A percentile compares a stretch with the other conserved stretches of the same genome.
These are phyloP conservation scores for Yamadazyma atlantica DNA, from an alignment of 1,139 yeast genomes.

Conservation along the genomic window DNA sequence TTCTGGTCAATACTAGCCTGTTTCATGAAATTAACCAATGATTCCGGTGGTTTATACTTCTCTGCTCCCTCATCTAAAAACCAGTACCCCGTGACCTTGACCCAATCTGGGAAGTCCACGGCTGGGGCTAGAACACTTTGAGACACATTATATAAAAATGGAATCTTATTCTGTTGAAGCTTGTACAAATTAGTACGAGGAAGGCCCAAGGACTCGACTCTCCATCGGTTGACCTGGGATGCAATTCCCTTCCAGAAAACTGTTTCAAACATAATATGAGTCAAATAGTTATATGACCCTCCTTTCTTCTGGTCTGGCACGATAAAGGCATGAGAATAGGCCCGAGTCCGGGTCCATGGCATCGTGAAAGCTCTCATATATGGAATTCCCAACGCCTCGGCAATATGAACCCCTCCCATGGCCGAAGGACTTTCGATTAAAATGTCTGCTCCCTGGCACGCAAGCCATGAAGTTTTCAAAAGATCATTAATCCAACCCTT, in stretches of 20 bases:
- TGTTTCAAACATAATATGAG: conserved; percentile 90
- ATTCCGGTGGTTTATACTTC: conserved; percentile 65
- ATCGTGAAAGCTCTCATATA: conserved; percentile 94
- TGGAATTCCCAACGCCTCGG: conserved; percentile 86
- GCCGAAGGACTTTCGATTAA: conserved; percentile 93
- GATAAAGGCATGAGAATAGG: conserved; percentile 94
- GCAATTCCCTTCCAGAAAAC: conserved; percentile 93
- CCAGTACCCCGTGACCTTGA: conserved; percentile 95
- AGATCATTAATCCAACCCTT: conserved; percentile 78
- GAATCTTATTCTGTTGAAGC: conserved; percentile 76
- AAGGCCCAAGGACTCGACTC: conserved; percentile 62
- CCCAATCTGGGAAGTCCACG: conserved; percentile 92
- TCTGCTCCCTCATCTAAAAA: conserved; percentile 69
- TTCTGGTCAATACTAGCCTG: conserved; percentile 60
- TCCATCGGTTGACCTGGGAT: conserved; percentile 87
- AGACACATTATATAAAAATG: conserved; percentile 85
- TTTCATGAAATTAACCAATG: conserved; percentile 59
- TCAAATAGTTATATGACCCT: conserved; percentile 86
- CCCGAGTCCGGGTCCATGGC: conserved; percentile 97
- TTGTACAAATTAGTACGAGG: conserved; percentile 68
- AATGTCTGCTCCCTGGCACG: conserved; percentile 81
- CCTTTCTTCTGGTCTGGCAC: conserved; percentile 94
- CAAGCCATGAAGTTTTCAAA: conserved; percentile 72
- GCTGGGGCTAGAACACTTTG: conserved; percentile 90
- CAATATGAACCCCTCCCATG: conserved; percentile 93